These are phyloP conservation scores for Lactarius pseudohatsudake DNA, from an alignment of 768 basidiomycete species.

Conservation along the genomic window DNA sequence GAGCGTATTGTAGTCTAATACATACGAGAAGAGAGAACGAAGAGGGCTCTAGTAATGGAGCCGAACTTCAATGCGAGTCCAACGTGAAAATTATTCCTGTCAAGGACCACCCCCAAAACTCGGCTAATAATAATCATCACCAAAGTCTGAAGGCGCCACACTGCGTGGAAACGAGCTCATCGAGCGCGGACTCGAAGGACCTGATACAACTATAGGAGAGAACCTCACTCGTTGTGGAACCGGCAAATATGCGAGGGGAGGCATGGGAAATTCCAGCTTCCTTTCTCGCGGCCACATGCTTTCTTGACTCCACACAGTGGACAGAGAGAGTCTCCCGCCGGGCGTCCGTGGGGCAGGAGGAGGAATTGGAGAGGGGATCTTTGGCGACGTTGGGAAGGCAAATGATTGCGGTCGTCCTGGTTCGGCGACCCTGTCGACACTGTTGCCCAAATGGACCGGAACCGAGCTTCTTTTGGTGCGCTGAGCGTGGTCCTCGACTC, in stretches of 20 bases:
- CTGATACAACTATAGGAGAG: background rate
- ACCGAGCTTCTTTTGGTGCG: background rate
- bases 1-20: constrained; percentile 15
- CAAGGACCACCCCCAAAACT: background rate
- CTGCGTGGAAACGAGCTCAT: constrained; percentile 21
- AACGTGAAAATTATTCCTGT: background rate
- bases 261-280: constrained; percentile 10
- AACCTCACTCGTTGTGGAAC: constrained; percentile 5
- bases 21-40: background rate
- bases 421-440: background rate
- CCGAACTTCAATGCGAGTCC: constrained; percentile 1
- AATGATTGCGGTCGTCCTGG: background rate
- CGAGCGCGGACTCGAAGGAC: constrained; percentile 11
- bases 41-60: background rate
- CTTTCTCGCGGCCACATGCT: constrained; percentile 23
- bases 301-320: constrained; percentile 25
- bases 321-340: constrained; percentile 8
- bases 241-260: constrained; percentile 10
- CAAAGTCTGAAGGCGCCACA: constrained; percentile 19
- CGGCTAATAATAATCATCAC: constrained; percentile 6
- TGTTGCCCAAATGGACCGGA: background rate
- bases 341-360: background rate
- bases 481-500: constrained; percentile 1
- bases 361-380: background rate
- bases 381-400: background rate